Evolutionary conservation across 768 basidiomycete species (phyloP).

Genomic region (Podaxis mareebaensis): DNA sequence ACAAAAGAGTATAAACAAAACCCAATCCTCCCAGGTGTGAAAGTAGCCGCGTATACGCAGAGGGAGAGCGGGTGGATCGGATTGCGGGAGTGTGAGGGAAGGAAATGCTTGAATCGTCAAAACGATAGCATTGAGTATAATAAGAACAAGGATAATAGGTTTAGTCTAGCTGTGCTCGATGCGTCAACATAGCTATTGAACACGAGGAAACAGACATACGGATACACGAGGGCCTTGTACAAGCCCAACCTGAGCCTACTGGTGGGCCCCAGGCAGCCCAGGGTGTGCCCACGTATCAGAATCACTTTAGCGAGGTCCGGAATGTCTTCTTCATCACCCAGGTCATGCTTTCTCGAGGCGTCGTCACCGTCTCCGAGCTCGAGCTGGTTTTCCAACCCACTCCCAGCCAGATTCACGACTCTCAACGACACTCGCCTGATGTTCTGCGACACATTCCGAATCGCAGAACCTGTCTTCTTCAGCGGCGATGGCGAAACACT

Average conservation of each 20-base stretch:
- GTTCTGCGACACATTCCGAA: constrained; percentile 57
- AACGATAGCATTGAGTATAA: constrained; percentile 80
- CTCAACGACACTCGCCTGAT: constrained; percentile 68
- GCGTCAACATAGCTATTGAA: constrained; percentile 1
- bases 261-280: constrained; percentile 73
- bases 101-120: constrained; percentile 75
- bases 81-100: constrained; percentile 52
- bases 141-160: constrained; percentile 77
- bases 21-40: constrained; percentile 85
- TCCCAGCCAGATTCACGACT: constrained; percentile 74
- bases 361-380: constrained; percentile 38
- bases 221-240: constrained; percentile 67
- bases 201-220: constrained; percentile 49
- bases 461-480: constrained; percentile 57
- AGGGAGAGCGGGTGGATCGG: constrained; percentile 39
- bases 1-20: constrained; percentile 79
- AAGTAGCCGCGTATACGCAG: constrained; percentile 72
- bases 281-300: constrained; percentile 73
- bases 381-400: constrained; percentile 59
- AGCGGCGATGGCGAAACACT: constrained; percentile 57
- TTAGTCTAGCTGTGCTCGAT: constrained; percentile 73
- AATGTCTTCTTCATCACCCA: constrained; percentile 35
- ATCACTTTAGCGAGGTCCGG: constrained; percentile 42
- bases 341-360: constrained; percentile 30
- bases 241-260: constrained; percentile 64